These are phyloP conservation scores for Geotrichum restrictum DNA, from an alignment of 1,139 yeast genomes.

Conservation along the genomic window DNA sequence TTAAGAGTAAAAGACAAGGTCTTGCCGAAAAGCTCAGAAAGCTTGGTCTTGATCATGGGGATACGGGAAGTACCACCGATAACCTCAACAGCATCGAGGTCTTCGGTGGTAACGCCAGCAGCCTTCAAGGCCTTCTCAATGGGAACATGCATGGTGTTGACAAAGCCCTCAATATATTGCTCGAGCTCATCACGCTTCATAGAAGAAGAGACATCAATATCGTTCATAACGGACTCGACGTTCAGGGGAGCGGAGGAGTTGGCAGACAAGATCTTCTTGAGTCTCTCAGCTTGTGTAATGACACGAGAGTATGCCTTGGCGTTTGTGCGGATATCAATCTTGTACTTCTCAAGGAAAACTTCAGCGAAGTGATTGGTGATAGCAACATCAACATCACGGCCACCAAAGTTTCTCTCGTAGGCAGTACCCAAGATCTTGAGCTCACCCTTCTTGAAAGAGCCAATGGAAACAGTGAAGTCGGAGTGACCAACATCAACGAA, in stretches of 20 bases:
- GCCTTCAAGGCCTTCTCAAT: slow-evolving; percentile 75
- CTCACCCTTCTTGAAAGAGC: slow-evolving; percentile 93
- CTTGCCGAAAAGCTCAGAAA: slow-evolving; percentile 79
- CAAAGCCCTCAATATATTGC: slow-evolving; percentile 77
- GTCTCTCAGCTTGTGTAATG: slow-evolving; percentile 81
- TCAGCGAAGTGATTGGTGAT: slow-evolving; percentile 93
- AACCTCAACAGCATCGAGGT: slow-evolving; percentile 85
- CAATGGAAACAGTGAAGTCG: slow-evolving; percentile 84
- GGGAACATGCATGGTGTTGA: slow-evolving; percentile 71
- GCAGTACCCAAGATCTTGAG: slow-evolving; percentile 88
- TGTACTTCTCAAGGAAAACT: slow-evolving; percentile 85
- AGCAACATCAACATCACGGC: slow-evolving; percentile 92
- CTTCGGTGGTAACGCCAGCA: slow-evolving; percentile 68
- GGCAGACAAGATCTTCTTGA: slow-evolving; percentile 95
- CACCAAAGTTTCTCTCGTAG: slow-evolving; percentile 95
- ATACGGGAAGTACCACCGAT: slow-evolving; percentile 99
- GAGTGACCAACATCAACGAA: slow-evolving; percentile 97
- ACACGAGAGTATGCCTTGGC: slow-evolving; percentile 96
- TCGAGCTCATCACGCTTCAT: slow-evolving; percentile 90
- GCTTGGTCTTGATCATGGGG: slow-evolving; percentile 80
- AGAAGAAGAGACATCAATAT: slow-evolving; percentile 88
- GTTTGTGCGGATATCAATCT: slow-evolving; percentile 84
- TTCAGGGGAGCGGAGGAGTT: slow-evolving; percentile 92
- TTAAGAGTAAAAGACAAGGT: slow-evolving; percentile 89
- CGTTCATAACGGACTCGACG: slow-evolving; percentile 95